These are phyloP conservation scores for Udeniomyces megalosporus DNA, from an alignment of 768 basidiomycete species.

Conservation along the genomic window DNA sequence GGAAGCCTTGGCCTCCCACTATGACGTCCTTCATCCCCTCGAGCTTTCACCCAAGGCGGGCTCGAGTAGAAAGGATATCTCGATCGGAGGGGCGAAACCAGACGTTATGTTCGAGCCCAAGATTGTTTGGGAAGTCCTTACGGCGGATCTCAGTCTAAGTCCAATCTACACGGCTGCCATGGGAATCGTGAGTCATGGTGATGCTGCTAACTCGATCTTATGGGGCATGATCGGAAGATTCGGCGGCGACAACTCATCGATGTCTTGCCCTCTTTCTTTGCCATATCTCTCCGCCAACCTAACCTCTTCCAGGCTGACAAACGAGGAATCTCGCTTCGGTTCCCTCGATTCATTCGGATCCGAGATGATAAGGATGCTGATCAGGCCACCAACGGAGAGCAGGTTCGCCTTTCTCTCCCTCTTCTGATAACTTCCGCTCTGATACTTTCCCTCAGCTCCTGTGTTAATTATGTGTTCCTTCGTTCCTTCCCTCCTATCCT, in stretches of 20 bases:
- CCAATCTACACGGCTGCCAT: conserved; percentile 83
- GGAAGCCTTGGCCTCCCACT: conserved; percentile 64
- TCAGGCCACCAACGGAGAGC: conserved; percentile 82
- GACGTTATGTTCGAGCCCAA: conserved; percentile 97
- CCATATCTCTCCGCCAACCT: not conserved
- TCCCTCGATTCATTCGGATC: conserved; percentile 81
- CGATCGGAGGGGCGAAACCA: conserved; percentile 81
- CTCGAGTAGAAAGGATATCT: conserved; percentile 75
- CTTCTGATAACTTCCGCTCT: conserved; percentile 6
- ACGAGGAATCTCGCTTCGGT: conserved; percentile 84
- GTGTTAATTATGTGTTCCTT: too few relatives aligned
- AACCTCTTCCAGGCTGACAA: conserved; percentile 44
- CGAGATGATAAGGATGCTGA: conserved; percentile 88
- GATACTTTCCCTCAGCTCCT: too few relatives aligned
- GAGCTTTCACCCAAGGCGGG: conserved; percentile 33
- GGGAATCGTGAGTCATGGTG: conserved; percentile 51
- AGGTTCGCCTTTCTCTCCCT: conserved; percentile 38
- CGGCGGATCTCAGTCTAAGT: conserved; percentile 90
- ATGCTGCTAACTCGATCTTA: too few relatives aligned
- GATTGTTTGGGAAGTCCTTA: conserved; percentile 94
- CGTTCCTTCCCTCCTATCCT: not conserved
- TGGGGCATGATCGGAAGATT: not conserved
- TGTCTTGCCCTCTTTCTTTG: not conserved
- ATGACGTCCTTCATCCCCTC: conserved; percentile 48
- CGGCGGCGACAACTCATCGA: not conserved